Conservation (phyloP, 2,329 filamentous ascomycete genomes). For the Verticillium longisporum region DNA sequence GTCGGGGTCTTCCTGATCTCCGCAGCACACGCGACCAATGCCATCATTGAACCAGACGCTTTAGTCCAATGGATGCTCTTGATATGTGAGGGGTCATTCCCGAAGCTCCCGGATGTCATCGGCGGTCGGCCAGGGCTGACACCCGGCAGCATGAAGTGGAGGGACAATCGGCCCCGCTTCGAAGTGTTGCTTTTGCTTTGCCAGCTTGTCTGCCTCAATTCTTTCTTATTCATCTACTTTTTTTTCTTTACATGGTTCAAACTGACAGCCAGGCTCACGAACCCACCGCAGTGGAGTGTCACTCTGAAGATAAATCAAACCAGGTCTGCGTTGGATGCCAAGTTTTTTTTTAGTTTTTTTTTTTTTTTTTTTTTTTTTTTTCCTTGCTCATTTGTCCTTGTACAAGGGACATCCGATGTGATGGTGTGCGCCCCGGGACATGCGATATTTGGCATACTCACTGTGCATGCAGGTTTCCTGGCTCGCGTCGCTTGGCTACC, state of each 20-base stretch:
- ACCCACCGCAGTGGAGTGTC: too few species aligned
- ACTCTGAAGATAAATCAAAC: neutral
- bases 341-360: too few species aligned
- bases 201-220: neutral
- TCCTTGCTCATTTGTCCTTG: neutral
- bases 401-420: neutral
- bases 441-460: neutral
- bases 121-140: neutral
- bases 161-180: neutral
- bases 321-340: neutral
- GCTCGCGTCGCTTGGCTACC: neutral
- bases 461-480: neutral
- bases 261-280: too few species aligned
- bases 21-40: neutral
- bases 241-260: too few species aligned
- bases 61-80: neutral
- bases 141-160: neutral
- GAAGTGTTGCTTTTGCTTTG: neutral
- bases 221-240: neutral
- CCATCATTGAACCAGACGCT: neutral
- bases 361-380: too few species aligned
- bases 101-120: neutral
- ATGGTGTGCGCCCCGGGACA: neutral
- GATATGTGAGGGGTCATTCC: neutral
- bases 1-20: neutral